These are phyloP conservation scores for Dactylellina cionopaga DNA, from an alignment of 2,329 filamentous ascomycete genomes.

Conservation along the genomic window DNA sequence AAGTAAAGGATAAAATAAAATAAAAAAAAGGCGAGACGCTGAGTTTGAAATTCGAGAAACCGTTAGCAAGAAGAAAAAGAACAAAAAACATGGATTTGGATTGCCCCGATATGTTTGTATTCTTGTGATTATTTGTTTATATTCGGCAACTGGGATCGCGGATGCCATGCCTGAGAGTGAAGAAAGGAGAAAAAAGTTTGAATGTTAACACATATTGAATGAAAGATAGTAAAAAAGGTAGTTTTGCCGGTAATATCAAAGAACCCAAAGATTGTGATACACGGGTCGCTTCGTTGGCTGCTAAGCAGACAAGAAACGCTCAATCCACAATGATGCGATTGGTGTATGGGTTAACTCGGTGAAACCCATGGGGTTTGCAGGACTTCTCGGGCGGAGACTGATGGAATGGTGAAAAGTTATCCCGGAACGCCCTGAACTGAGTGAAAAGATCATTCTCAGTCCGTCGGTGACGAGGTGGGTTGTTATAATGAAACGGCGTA, in stretches of 20 bases:
- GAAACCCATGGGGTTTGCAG: background rate
- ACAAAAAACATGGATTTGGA: slow-evolving; percentile 14
- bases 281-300: no score
- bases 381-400: slow-evolving; percentile 3
- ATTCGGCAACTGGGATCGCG: slow-evolving; percentile 14
- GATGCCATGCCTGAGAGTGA: slow-evolving; percentile 11
- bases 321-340: no score
- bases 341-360: background rate
- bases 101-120: slow-evolving; percentile 44
- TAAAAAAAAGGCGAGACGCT: slow-evolving; percentile 29
- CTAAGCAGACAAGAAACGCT: no score
- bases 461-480: background rate
- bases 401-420: slow-evolving; percentile 14
- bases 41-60: slow-evolving; percentile 26
- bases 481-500: background rate
- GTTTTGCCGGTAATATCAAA: background rate
- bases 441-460: background rate
- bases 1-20: background rate
- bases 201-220: slow-evolving; percentile 51
- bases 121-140: slow-evolving; percentile 27
- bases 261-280: background rate
- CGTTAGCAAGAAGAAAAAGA: background rate
- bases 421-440: background rate
- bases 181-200: slow-evolving; percentile 3
- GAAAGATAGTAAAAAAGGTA: slow-evolving; percentile 38